Conservation (phyloP, 352 stramenopile genomes). For the Hyaloperonospora brassicae region DNA sequence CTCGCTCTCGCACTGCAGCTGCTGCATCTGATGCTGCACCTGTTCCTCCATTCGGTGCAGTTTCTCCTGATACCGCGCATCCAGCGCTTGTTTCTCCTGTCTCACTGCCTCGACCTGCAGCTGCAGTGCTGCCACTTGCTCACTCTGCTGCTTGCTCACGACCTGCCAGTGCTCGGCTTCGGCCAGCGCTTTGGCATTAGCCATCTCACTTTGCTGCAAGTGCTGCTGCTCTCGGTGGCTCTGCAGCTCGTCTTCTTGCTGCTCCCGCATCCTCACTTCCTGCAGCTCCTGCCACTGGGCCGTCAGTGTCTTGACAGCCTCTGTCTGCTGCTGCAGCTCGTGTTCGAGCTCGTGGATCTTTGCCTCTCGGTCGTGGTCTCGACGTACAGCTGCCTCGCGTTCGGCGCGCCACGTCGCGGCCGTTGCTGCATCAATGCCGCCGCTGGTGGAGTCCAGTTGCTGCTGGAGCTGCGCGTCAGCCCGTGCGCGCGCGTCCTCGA, state of each 20-base stretch:
- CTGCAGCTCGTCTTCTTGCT: conserved; percentile 28
- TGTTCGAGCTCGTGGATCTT: conserved; percentile 33
- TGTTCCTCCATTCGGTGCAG: conserved; percentile 58
- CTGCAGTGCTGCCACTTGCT: conserved; percentile 31
- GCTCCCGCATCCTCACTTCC: conserved; percentile 16
- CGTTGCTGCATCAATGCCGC: conserved; percentile 32
- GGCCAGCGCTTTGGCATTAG: conserved; percentile 23
- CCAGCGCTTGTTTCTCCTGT: conserved; percentile 40
- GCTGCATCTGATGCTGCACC: conserved; percentile 40
- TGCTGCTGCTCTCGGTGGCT: conserved; percentile 31
- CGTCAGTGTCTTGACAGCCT: conserved; percentile 22
- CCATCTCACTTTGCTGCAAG: conserved; percentile 34
- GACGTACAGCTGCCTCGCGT: conserved; percentile 19
- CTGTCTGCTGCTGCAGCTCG: conserved; percentile 26
- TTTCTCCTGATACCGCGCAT: conserved; percentile 39
- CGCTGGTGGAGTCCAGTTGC: conserved; percentile 12
- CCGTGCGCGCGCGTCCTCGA: conserved; percentile 22
- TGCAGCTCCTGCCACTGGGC: conserved; percentile 33
- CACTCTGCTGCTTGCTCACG: conserved; percentile 36
- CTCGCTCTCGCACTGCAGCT: conserved; percentile 44
- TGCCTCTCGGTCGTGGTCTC: conserved; percentile 23
- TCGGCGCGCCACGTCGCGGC: conserved; percentile 31
- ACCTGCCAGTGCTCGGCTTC: conserved; percentile 42
- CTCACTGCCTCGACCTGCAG: conserved; percentile 30
- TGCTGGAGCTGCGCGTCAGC: conserved; percentile 31